Percentiles rank a stretch among this genome's conserved stretches.
Evolutionary conservation across 208 protist genomes (phyloP).

Genomic region (Chromosphaera perkinsii): DNA sequence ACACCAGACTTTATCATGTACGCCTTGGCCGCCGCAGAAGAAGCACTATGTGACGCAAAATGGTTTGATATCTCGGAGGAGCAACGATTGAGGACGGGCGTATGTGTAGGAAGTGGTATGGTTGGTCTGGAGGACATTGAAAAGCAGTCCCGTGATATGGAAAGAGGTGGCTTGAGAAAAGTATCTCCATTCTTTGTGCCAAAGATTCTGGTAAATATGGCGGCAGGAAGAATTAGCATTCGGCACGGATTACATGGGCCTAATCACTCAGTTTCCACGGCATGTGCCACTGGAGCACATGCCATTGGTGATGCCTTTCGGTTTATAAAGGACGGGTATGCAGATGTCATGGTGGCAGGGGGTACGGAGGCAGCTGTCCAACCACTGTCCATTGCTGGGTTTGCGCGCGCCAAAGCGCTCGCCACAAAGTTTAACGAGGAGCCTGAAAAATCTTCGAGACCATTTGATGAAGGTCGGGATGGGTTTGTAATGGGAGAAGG

Average conservation of each 20-base stretch:
- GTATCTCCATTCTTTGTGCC: slow-evolving; percentile 82
- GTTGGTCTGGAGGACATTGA: slow-evolving; percentile 43
- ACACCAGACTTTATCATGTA: slow-evolving; percentile 53
- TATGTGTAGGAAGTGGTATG: slow-evolving; percentile 77
- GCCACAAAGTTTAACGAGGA: slow-evolving; percentile 78
- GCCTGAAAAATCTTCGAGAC: slow-evolving; percentile 75
- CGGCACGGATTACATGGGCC: slow-evolving; percentile 75
- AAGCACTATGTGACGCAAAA: slow-evolving; percentile 42
- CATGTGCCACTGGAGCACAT: slow-evolving; percentile 93
- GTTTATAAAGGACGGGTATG: slow-evolving; percentile 23
- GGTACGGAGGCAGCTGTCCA: slow-evolving; percentile 85
- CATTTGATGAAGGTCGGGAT: slow-evolving; percentile 77
- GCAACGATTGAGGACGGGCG: slow-evolving; percentile 27
- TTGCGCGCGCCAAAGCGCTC: slow-evolving; percentile 76
- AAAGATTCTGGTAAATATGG: slow-evolving; percentile 93
- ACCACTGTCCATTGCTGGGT: slow-evolving; percentile 81
- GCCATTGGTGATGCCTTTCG: slow-evolving; percentile 83
- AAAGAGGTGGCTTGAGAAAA: slow-evolving; percentile 36
- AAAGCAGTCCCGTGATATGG: neutral
- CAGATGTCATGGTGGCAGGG: slow-evolving; percentile 78
- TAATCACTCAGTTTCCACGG: slow-evolving; percentile 79
- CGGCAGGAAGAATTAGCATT: slow-evolving; percentile 78
- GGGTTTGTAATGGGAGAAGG: slow-evolving; percentile 96
- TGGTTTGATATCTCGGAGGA: slow-evolving; percentile 28
- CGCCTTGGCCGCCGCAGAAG: slow-evolving; percentile 41